Evolutionary conservation across 495 filamentous ascomycete species (phyloP), one percentile per base, ranked within the genome.

Genomic region (Xylaria sp.): DNA sequence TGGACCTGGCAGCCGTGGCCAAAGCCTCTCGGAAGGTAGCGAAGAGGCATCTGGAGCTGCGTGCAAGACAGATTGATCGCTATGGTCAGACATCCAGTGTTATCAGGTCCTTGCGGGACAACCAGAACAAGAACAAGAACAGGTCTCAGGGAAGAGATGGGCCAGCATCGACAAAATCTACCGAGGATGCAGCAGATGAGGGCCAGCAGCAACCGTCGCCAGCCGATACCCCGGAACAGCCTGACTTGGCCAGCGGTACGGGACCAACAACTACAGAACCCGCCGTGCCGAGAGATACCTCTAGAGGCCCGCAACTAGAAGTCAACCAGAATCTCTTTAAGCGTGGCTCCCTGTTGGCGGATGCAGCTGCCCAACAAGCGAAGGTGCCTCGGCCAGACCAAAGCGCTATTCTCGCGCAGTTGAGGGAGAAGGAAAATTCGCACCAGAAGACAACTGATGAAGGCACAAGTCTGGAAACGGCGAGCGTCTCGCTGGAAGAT

Each of bases 21-120:
- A 90, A 88, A 83, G 95, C 92, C 76, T 91, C 93, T 68, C 89
- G 89, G 57, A 86, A 89, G 12, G 87, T 99, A 61, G 93, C 92
- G 19, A 83, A 86, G 73, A 93, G 93, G 81, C 96, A 98, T 81
- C 80, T 93, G 58, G 88, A 88, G 19, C 86, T 98, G 72, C 91
- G 94, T 21, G 84, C 87, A 50, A 85, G 88, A 67, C 94, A 98
- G 79, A 80, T 96, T 33, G 91, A 97, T 80, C 80, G 91, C 69
- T 98, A 92, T 78, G 89, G 85, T 64, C 87, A 86, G 70, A 93
- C 92, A 11, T 96, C 94, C 2, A 93, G 90, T 43, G 83, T 97
- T 46, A 88, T 89, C 21, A 89, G 90, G 73, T 87, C 88, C 11
- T 80, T 92, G 70, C 90, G 90, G 75, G 84, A 78, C 67, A 90